A percentile compares a stretch with the other conserved stretches of the same genome.
Evolutionary conservation across 1,139 yeast genomes (phyloP).

Genomic region (Geotrichum cucujoidarum): DNA sequence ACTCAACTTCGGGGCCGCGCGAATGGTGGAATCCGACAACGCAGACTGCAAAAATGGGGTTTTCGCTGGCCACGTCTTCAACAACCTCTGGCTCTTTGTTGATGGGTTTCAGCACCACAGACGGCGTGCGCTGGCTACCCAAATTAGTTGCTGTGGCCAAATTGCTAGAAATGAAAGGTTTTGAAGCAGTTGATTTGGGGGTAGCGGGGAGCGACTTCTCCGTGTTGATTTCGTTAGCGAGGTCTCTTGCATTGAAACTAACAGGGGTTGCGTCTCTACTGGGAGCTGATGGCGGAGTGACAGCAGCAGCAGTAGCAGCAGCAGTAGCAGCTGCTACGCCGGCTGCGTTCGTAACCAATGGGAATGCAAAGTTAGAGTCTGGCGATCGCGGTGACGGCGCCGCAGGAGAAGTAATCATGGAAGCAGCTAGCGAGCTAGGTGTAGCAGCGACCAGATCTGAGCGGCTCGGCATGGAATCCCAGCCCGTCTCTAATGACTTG

Average conservation of each 20-base stretch:
- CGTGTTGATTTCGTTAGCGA: too few species aligned
- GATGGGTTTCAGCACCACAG: constrained; percentile 25
- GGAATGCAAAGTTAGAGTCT: constrained; percentile 10
- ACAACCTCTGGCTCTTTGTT: constrained; percentile 17
- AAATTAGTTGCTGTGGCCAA: neutral
- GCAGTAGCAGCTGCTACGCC: neutral
- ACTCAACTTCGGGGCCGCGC: constrained; percentile 92
- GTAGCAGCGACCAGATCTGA: neutral
- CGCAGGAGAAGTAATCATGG: neutral
- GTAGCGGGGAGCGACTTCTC: neutral
- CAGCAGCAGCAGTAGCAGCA: neutral
- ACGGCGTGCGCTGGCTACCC: constrained; percentile 9
- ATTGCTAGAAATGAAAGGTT: neutral
- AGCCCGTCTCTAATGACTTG: constrained; percentile 9
- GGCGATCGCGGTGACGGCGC: constrained; percentile 11
- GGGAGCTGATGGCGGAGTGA: neutral
- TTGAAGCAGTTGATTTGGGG: neutral
- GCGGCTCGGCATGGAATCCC: constrained; percentile 10
- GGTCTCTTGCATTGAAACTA: too few species aligned
- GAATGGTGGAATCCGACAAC: constrained; percentile 92
- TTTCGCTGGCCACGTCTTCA: constrained; percentile 24
- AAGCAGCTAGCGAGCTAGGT: neutral
- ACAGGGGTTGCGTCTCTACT: too few species aligned
- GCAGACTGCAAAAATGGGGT: constrained; percentile 71
- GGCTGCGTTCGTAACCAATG: neutral